These are phyloP conservation scores for Colletotrichum camelliae DNA, from an alignment of 2,329 filamentous ascomycete genomes.

Conservation along the genomic window DNA sequence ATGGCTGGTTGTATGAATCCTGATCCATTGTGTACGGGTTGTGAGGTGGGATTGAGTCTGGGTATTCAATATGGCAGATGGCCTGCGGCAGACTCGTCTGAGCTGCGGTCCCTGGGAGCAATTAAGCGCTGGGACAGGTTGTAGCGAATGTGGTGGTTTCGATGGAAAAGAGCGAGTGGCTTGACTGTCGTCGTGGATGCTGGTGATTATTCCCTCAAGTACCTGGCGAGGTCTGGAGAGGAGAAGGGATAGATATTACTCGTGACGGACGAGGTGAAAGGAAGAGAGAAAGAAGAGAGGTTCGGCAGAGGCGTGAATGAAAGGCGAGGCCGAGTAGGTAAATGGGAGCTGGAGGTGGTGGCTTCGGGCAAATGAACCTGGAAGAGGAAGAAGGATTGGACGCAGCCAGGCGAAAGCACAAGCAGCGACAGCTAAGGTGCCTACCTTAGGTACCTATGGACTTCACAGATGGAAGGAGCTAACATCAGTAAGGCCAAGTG, in stretches of 20 bases:
- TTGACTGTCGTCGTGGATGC: background rate
- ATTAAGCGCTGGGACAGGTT: background rate
- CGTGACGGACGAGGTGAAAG: background rate
- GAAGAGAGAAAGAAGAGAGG: background rate
- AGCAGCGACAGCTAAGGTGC: background rate
- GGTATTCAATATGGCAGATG: background rate
- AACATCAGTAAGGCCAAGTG: constrained; percentile 4
- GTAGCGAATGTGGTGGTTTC: background rate
- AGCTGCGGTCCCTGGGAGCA: background rate
- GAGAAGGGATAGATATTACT: constrained; percentile 4
- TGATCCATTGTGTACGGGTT: constrained; percentile 30
- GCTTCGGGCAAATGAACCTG: background rate
- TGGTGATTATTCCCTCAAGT: background rate
- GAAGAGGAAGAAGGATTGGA: background rate
- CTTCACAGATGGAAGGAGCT: background rate
- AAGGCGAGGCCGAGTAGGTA: constrained; percentile 9
- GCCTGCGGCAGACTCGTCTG: background rate
- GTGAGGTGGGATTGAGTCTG: background rate
- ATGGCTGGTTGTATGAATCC: constrained; percentile 28
- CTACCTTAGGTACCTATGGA: no score
- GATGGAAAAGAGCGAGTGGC: background rate
- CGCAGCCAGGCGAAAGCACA: background rate
- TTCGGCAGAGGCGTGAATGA: background rate
- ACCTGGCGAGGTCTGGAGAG: background rate
- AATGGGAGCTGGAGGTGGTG: background rate